Base-by-base conservation (phyloP, 2,329 filamentous ascomycete genomes). In the Pseudogymnoascus sp. region DNA sequence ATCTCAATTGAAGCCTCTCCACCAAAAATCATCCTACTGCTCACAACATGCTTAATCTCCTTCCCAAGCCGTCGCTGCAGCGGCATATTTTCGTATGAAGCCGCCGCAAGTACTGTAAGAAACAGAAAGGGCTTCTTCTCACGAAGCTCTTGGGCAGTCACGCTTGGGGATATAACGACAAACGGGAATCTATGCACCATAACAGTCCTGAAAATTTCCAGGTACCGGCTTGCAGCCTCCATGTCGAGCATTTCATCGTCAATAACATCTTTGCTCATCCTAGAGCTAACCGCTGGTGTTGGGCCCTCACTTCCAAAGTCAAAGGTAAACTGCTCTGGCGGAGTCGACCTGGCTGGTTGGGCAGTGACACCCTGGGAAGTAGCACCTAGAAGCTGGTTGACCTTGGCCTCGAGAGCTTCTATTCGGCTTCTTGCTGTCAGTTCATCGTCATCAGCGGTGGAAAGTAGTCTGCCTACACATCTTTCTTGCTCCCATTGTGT, bases 141-240 rank as follows among this genome's bases (percentile, higher is more conserved):
- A 35, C 73, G 72, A 22, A 78, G 68, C 0, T 71, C 62, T 11
- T 61, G 37, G 2, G 66, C 72, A 2, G 68, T 72, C 10, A 68
- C 64, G 2, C 68, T 56, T 6, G 68, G 64, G 4, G 71, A 63
- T 31, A 77, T 61, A 5, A 75, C 68, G 6, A 77, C 70, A 53
- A 76, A 77, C 4, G 75, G 75, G 35, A 76, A 76, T 64, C 76
- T 70, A 0, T 72, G 69, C 67, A 72, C 75, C 70, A 77, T 74
- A 10, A 69, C 70, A 3, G 67, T 68, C 65, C 69, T 73, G 68
- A 75, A 35, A 2, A 33, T 56, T 3, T 56, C 50, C 4, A 56
- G 26, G 11, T 56, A 56, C 5, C 50, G 28, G 4, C 19, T 24
- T 14, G 61, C 61, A 16, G 43, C 10, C 22, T 62, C 61, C 24